Base-by-base conservation (phyloP, 2,329 filamentous ascomycete genomes). In the Volutella citrinella region DNA sequence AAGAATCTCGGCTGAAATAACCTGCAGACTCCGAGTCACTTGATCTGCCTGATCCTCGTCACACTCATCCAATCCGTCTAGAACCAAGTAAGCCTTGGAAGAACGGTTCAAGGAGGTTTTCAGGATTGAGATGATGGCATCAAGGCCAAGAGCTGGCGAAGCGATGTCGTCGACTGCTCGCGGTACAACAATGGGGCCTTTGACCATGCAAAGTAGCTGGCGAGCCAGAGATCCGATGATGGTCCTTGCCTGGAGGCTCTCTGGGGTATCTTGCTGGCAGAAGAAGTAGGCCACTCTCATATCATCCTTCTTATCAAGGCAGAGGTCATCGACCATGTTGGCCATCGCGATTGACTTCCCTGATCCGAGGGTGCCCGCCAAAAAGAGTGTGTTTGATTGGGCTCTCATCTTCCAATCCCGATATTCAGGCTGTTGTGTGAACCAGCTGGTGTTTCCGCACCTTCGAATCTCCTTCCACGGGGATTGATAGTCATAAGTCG, bases 281-380 rank as follows among this genome's bases (percentile, higher is more conserved):
- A 65, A 65, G 36, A 65, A 64, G 29, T 59, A 63, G 0, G 50
- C 51, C 3, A 60, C 46, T 6, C 34, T 23, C 0, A 21, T 4
- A 2, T 29, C 27, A 0, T 14, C 14, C 1, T 13, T 4, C 1
- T 25, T 6, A 3, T 44, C 8, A 0, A 63, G 41, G 22, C 55
- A 51, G 3, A 67, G 27, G 24, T 66, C 57, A 29, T 64, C 58
- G 1, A 70, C 53, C 1, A 71, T 56, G 32, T 69, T 71, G 3
- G 68, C 66, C 5, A 70, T 27, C 8, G 64, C 30, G 2, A 71
- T 65, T 0, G 68, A 68, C 36, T 71, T 71, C 0, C 68, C 67
- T 0, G 59, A 63, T 3, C 68, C 67, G 1, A 71, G 48, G 26
- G 63, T 68, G 5, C 66, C 66, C 8, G 32, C 54, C 18, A 49